Evolutionary conservation across 129 eudicot species (phyloP).

Genomic region (Escallonia rubra): DNA sequence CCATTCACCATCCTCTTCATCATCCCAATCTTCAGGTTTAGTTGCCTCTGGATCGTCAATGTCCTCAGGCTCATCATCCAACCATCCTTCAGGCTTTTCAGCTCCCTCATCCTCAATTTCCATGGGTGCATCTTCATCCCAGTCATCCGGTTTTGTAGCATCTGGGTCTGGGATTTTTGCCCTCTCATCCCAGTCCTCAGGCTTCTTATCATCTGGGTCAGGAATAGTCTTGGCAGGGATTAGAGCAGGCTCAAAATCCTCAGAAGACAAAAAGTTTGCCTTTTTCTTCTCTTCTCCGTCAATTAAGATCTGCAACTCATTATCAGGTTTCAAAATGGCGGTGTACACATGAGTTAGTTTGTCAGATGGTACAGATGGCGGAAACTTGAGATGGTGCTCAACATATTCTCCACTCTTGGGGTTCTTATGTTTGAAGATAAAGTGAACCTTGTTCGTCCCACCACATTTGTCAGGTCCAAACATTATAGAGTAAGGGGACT

Average conservation of each 20-base stretch:
- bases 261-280: slow-evolving; percentile 50
- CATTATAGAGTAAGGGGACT: slow-evolving; percentile 89
- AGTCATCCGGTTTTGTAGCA: slow-evolving; percentile 84
- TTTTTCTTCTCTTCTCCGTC: slow-evolving; percentile 91
- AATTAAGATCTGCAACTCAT: slow-evolving; percentile 54
- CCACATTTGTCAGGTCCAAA: slow-evolving; percentile 99
- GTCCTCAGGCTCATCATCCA: slow-evolving; percentile 91
- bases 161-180: slow-evolving; percentile 72
- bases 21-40: slow-evolving; percentile 97
- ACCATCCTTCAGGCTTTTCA: slow-evolving; percentile 88
- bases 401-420: slow-evolving; percentile 64
- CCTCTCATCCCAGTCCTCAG: slow-evolving; percentile 89
- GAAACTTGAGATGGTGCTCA: slow-evolving; percentile 80
- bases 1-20: slow-evolving; percentile 98
- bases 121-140: slow-evolving; percentile 95
- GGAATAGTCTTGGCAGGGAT: slow-evolving; percentile 75
- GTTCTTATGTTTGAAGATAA: slow-evolving; percentile 82
- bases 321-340: slow-evolving; percentile 66
- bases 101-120: slow-evolving; percentile 85
- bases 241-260: slow-evolving; percentile 73
- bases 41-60: slow-evolving; percentile 87
- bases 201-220: slow-evolving; percentile 84
- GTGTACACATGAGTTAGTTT: slow-evolving; percentile 85
- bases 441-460: slow-evolving; percentile 81
- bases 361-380: slow-evolving; percentile 78